Base-by-base conservation (phyloP, 768 basidiomycete species). In the Amanita pseudoporphyria region DNA sequence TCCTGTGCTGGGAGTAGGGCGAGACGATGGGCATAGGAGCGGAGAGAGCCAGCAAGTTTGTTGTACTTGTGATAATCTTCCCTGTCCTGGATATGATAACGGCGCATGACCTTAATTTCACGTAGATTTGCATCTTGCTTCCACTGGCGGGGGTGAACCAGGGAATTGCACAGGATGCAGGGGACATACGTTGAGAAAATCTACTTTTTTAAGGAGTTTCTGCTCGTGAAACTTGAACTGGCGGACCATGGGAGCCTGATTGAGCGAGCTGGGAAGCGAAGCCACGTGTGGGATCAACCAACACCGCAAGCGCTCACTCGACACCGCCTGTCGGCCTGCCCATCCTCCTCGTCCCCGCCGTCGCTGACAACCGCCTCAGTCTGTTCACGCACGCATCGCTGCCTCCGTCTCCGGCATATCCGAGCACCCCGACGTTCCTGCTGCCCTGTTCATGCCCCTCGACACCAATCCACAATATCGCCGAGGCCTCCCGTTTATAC, bases 41-140 rank as follows among this genome's bases (percentile, higher is more conserved):
- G 79, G 38, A 97, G 69, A 3, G 85, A 78, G 33, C 96, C 96
- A 60, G 85, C 91, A 16, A 99, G 74, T 64, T 89, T 94, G 74
- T 99, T 99, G 74, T 98, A 88, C 85, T 89, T 92, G 78, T 90
- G 84, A 64, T 94, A 94, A 68, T 95, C 92, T 54, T 95, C 92
- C 58, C 94, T 70, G 67, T 93, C 77, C 60, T 97, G 94, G 54
- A 99, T 78, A 67, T 98, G 96, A 65, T 97, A 99, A 51, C 93
- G 71, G 16, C 95, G 81, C 81, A 98, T 87, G 48, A 98, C 86
- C 64, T 85, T 90, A 67, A 89, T 80, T 73, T 98, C 96, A 36
- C 94, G 81, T 13, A 84, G 68, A 62, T 82, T 84, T 12, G 85
- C 82, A 80, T 98, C 94, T 69, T 92, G 85, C 68, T 92, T 98